phyloP scores from a whole-genome alignment of 140 eudicot species.

The Erigeron philadelphicus region DNA sequence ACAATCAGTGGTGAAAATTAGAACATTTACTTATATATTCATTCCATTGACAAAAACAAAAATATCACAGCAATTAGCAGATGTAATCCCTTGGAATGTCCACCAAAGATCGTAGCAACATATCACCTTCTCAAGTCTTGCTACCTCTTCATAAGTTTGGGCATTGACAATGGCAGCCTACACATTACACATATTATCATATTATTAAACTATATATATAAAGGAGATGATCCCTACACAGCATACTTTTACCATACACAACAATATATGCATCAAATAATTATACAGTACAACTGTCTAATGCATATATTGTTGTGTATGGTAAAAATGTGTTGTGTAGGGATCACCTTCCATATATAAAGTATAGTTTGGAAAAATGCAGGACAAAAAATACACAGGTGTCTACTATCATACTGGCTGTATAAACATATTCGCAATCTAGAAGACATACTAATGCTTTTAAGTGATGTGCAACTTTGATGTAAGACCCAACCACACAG shows the following conservation, averaged over 20 bases:
- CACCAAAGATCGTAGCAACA: neutral
- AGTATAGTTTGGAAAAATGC: neutral
- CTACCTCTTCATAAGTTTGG: conserved; percentile 97
- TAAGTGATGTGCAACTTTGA: neutral
- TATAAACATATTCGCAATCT: neutral
- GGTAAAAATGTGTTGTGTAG: too few relatives aligned
- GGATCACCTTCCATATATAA: too few relatives aligned
- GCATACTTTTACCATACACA: too few relatives aligned
- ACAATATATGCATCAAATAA: too few relatives aligned
- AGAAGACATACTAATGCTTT: neutral
- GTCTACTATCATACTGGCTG: neutral
- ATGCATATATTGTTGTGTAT: too few relatives aligned
- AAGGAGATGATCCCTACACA: too few relatives aligned
- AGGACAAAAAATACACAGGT: neutral
- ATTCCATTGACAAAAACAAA: neutral
- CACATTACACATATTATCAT: conserved; percentile 14
- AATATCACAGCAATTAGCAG: neutral
- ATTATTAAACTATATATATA: neutral
- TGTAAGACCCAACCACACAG: neutral
- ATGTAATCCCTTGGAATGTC: neutral
- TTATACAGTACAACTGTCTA: too few relatives aligned
- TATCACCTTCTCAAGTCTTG: conserved; percentile 89
- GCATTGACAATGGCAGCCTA: conserved; percentile 99
- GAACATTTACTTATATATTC: neutral
- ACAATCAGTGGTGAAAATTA: neutral